Evolutionary conservation across 1,284 basidiomycete species (phyloP).

Genomic region (Cutaneotrichosporon mucoides): DNA sequence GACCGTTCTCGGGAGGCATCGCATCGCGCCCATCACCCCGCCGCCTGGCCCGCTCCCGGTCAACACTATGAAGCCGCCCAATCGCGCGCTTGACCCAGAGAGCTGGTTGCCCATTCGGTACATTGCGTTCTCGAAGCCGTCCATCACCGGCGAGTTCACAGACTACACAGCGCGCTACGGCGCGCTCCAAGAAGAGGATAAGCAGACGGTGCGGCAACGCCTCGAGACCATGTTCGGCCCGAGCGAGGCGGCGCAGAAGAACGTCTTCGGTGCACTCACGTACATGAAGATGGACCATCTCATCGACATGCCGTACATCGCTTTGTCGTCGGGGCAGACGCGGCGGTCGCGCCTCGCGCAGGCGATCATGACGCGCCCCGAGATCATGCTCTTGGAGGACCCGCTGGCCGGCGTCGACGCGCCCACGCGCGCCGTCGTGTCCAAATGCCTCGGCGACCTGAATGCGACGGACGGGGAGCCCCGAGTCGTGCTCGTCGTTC

Average conservation of each 20-base stretch:
- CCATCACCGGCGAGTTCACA: conserved; percentile 69
- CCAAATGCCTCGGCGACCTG: conserved; percentile 37
- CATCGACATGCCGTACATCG: conserved; percentile 75
- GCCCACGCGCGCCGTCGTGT: conserved; percentile 39
- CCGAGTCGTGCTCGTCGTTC: conserved; percentile 70
- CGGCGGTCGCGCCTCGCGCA: conserved; percentile 77
- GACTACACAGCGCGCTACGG: conserved; percentile 89
- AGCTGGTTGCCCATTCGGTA: conserved; percentile 54
- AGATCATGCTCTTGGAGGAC: conserved; percentile 76
- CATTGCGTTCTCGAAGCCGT: conserved; percentile 69
- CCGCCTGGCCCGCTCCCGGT: conserved; percentile 70
- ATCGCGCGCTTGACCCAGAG: conserved; percentile 3
- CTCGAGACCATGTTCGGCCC: not conserved
- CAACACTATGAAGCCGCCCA: conserved; percentile 28
- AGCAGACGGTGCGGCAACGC: conserved; percentile 47
- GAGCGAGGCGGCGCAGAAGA: conserved; percentile 49
- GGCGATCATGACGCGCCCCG: conserved; percentile 66
- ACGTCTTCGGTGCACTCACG: conserved; percentile 51
- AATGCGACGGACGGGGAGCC: conserved; percentile 30
- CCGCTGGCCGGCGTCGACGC: conserved; percentile 55
- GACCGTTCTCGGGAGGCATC: conserved; percentile 65
- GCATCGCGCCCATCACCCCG: conserved; percentile 59
- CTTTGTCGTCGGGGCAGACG: conserved; percentile 88
- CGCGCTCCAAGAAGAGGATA: conserved; percentile 74
- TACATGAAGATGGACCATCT: conserved; percentile 59